phyloP scores from a whole-genome alignment of 176 grass and related monocot genomes.

The Guadua angustifolia region DNA sequence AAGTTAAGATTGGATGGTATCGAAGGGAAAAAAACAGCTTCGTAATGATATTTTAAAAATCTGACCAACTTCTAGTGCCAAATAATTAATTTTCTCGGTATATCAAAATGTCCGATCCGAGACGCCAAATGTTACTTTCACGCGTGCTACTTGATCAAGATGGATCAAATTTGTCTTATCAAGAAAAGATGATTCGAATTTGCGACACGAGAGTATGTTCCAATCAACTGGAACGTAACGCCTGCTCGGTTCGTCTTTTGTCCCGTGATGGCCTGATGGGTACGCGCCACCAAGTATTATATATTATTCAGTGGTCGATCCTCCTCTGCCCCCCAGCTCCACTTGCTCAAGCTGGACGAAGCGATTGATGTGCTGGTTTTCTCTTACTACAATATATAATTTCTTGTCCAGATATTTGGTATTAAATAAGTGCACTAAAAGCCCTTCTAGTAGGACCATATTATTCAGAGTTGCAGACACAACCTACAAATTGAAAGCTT shows the following conservation, averaged over 20 bases:
- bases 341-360: neutral
- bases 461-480: neutral
- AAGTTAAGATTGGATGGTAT: too few species aligned
- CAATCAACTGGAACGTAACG: neutral
- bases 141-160: too few species aligned
- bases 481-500: neutral
- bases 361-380: neutral
- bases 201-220: conserved; percentile 7
- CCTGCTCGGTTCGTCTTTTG: neutral
- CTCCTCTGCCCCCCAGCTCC: neutral
- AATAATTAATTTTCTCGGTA: too few species aligned
- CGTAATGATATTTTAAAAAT: too few species aligned
- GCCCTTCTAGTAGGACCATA: neutral
- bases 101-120: neutral
- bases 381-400: neutral
- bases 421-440: neutral
- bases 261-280: conserved; percentile 34
- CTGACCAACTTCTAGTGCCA: too few species aligned
- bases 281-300: conserved; percentile 16
- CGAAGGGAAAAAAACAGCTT: too few species aligned
- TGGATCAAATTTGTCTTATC: neutral
- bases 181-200: neutral
- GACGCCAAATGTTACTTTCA: neutral
- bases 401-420: neutral
- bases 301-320: neutral